A percentile compares a stretch with the other conserved stretches of the same genome.
Evolutionary conservation across 352 stramenopile genomes (phyloP).

Genomic region (Phytopythium montanum): DNA sequence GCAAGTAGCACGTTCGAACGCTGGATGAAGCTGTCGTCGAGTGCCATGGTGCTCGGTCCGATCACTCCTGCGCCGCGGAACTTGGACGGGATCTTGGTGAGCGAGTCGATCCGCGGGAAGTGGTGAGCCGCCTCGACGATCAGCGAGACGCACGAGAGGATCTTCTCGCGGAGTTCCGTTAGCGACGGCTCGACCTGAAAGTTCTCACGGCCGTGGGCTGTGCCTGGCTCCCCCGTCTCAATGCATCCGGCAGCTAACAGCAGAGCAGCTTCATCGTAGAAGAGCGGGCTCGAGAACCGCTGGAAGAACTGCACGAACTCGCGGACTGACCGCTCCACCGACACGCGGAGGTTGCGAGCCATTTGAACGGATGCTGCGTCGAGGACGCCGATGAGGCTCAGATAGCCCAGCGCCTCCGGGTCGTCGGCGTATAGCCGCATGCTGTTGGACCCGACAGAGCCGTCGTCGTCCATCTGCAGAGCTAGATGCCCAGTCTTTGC

Average conservation of each 20-base stretch:
- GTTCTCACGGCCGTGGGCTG: slow-evolving; percentile 19
- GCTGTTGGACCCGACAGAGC: not conserved
- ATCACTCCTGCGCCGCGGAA: slow-evolving; percentile 60
- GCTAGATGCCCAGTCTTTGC: not conserved
- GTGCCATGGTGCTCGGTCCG: slow-evolving; percentile 77
- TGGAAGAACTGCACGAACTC: slow-evolving; percentile 75
- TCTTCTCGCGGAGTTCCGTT: slow-evolving; percentile 51
- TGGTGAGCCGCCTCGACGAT: slow-evolving; percentile 81
- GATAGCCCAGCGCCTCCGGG: slow-evolving; percentile 38
- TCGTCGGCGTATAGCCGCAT: slow-evolving; percentile 23
- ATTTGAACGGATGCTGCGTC: slow-evolving; percentile 87
- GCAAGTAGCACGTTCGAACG: slow-evolving; percentile 58
- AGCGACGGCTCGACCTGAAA: slow-evolving; percentile 67
- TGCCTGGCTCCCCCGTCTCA: slow-evolving; percentile 2
- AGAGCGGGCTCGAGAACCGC: slow-evolving; percentile 49
- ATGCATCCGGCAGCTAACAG: slow-evolving; percentile 58
- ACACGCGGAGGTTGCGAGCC: slow-evolving; percentile 85
- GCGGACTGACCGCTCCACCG: slow-evolving; percentile 79
- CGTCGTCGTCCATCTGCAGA: not conserved
- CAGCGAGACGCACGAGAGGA: slow-evolving; percentile 54
- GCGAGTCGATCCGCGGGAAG: slow-evolving; percentile 88
- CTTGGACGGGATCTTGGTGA: slow-evolving; percentile 65
- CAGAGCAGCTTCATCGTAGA: slow-evolving; percentile 54
- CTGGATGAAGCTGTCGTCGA: slow-evolving; percentile 78
- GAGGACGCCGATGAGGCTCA: slow-evolving; percentile 66